A percentile compares a stretch with the other conserved stretches of the same genome.
phyloP scores from a whole-genome alignment of 2,329 filamentous ascomycete genomes.

The Septoria petroselini region DNA sequence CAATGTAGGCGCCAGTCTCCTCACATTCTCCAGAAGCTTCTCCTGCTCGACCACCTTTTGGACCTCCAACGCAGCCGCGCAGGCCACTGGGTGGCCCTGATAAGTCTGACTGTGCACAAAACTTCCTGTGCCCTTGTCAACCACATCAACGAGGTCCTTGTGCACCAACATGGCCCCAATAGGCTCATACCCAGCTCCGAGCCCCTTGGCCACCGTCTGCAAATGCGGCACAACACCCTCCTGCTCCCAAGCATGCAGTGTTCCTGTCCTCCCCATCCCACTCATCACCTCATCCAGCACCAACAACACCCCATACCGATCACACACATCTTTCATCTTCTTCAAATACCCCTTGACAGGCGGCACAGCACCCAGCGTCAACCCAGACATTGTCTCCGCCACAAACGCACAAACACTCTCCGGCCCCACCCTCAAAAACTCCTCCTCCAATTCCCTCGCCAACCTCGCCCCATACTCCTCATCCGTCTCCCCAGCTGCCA shows the following conservation, averaged over 20 bases:
- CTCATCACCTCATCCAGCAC: slow-evolving; percentile 52
- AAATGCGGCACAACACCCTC: slow-evolving; percentile 57
- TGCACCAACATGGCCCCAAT: slow-evolving; percentile 55
- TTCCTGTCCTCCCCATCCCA: slow-evolving; percentile 33
- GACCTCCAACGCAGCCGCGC: slow-evolving; percentile 60
- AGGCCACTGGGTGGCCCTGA: slow-evolving; percentile 54
- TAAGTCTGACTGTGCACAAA: slow-evolving; percentile 61
- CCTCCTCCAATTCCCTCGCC: slow-evolving; percentile 47
- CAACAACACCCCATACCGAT: slow-evolving; percentile 55
- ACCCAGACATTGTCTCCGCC: slow-evolving; percentile 51
- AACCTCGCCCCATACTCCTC: slow-evolving; percentile 44
- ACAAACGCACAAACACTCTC: slow-evolving; percentile 51
- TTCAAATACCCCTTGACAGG: slow-evolving; percentile 54
- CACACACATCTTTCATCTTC: slow-evolving; percentile 54
- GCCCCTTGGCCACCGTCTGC: slow-evolving; percentile 61
- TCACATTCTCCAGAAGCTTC: slow-evolving; percentile 55
- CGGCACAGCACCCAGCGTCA: slow-evolving; percentile 49
- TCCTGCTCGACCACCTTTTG: slow-evolving; percentile 57
- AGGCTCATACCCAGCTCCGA: slow-evolving; percentile 60
- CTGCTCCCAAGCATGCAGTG: slow-evolving; percentile 34
- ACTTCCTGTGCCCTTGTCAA: slow-evolving; percentile 37
- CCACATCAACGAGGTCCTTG: slow-evolving; percentile 49
- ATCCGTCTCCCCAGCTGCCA: slow-evolving; percentile 40
- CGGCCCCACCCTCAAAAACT: slow-evolving; percentile 49
- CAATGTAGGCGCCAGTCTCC: slow-evolving; percentile 49